These are phyloP conservation scores for Penicillium cosmopolitanum DNA, from an alignment of 495 filamentous ascomycete genomes.

Conservation along the genomic window DNA sequence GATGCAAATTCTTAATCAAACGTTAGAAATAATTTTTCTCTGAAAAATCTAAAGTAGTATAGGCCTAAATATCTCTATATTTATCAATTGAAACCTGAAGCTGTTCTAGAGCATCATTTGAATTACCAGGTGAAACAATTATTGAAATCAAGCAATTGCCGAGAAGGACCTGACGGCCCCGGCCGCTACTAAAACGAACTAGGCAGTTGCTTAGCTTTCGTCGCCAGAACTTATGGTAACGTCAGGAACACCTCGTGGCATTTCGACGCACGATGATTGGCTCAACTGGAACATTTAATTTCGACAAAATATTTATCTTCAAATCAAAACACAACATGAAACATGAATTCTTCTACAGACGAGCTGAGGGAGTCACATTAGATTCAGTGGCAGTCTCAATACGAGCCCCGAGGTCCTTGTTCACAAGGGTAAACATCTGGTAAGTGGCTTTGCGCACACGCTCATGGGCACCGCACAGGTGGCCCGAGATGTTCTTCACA, in stretches of 20 bases:
- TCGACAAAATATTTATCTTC: neutral
- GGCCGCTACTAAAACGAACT: neutral
- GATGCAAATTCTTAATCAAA: too few relatives aligned
- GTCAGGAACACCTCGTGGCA: neutral
- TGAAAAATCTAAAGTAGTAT: too few relatives aligned
- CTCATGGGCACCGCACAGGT: slow-evolving; percentile 52
- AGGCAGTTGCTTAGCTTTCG: slow-evolving; percentile 2
- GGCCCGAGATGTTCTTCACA: slow-evolving; percentile 61
- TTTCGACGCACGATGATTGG: neutral
- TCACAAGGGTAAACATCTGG: slow-evolving; percentile 51
- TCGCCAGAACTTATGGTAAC: neutral
- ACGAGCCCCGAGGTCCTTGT: slow-evolving; percentile 45
- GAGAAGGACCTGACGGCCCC: neutral
- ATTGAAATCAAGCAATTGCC: neutral
- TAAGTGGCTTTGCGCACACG: slow-evolving; percentile 61
- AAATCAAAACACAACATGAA: neutral
- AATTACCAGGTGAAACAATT: neutral
- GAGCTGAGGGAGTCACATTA: slow-evolving; percentile 31
- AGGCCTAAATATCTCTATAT: neutral
- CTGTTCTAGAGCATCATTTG: too few relatives aligned
- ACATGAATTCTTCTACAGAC: slow-evolving; percentile 28
- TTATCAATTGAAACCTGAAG: neutral
- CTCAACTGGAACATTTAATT: neutral
- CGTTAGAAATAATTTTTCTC: too few relatives aligned
- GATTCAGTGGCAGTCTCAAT: slow-evolving; percentile 50